These are phyloP conservation scores for Lanzia echinophila DNA, from an alignment of 2,329 filamentous ascomycete genomes.

Conservation along the genomic window DNA sequence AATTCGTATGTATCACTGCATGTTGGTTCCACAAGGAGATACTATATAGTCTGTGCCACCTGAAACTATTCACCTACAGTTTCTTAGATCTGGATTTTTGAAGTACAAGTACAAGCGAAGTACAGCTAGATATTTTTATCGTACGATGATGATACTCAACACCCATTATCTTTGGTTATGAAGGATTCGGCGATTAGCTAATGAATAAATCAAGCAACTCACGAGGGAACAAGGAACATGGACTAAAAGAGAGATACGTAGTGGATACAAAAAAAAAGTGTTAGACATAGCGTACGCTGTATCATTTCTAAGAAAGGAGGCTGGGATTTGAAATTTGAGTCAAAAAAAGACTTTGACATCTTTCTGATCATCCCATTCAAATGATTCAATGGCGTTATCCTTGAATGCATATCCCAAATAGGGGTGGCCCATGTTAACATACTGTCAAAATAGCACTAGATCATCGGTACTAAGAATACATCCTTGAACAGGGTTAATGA, in stretches of 20 bases:
- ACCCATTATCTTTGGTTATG: too few relatives aligned
- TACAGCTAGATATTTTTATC: background rate
- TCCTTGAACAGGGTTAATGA: background rate
- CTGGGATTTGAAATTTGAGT: background rate
- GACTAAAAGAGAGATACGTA: too few relatives aligned
- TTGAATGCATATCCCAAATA: background rate
- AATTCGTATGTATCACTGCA: too few relatives aligned
- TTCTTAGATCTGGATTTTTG: background rate
- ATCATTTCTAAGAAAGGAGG: conserved; percentile 1
- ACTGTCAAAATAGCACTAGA: background rate
- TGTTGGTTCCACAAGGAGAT: too few relatives aligned
- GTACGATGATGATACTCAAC: background rate
- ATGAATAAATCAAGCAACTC: too few relatives aligned
- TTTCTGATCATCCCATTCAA: background rate
- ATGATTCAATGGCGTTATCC: background rate
- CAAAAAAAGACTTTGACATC: background rate
- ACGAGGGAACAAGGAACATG: too few relatives aligned
- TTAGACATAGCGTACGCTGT: background rate
- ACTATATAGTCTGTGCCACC: too few relatives aligned
- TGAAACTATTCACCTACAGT: too few relatives aligned
- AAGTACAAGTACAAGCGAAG: background rate
- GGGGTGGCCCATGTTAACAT: conserved; percentile 1
- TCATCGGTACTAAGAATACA: background rate
- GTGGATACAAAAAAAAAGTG: too few relatives aligned
- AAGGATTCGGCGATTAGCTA: too few relatives aligned